These are phyloP conservation scores for Phlyctochytrium bullatum DNA, from an alignment of 192 early-diverging fungal genomes.

Conservation along the genomic window DNA sequence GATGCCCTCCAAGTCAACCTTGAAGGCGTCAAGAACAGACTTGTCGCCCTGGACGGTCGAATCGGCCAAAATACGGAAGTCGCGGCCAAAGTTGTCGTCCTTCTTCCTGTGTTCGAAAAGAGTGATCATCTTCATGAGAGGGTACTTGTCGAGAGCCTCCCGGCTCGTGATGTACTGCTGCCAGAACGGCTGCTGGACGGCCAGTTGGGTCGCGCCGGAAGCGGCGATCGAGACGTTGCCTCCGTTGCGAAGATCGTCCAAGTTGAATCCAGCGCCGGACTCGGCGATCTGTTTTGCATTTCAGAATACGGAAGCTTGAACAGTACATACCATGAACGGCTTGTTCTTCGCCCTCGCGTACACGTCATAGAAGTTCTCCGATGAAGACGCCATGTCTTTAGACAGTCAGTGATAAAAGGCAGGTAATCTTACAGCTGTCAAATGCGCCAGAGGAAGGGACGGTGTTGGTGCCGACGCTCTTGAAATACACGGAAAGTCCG, in stretches of 20 bases:
- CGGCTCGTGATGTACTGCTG: neutral
- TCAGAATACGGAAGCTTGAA: no score
- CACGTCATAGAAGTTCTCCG: neutral
- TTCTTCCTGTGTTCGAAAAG: neutral
- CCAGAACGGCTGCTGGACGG: neutral
- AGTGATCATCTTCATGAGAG: neutral
- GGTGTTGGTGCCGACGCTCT: neutral
- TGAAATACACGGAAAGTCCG: constrained; percentile 20
- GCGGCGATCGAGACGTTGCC: neutral
- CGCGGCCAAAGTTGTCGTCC: neutral
- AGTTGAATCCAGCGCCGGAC: neutral
- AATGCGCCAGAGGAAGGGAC: neutral
- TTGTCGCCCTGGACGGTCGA: neutral
- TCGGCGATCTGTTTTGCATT: no score
- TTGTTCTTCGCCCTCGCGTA: neutral
- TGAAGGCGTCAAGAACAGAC: neutral
- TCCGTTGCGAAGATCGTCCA: neutral
- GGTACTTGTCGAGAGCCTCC: neutral
- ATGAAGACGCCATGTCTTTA: no score
- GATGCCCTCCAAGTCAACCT: neutral
- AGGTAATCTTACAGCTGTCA: neutral
- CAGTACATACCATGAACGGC: neutral
- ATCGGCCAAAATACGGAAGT: neutral
- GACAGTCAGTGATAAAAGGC: no score
- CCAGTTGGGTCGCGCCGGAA: neutral